Percentiles rank a stretch among this genome's conserved stretches.
phyloP scores from a whole-genome alignment of 129 eudicot species.

The Saussurea involucrata region DNA sequence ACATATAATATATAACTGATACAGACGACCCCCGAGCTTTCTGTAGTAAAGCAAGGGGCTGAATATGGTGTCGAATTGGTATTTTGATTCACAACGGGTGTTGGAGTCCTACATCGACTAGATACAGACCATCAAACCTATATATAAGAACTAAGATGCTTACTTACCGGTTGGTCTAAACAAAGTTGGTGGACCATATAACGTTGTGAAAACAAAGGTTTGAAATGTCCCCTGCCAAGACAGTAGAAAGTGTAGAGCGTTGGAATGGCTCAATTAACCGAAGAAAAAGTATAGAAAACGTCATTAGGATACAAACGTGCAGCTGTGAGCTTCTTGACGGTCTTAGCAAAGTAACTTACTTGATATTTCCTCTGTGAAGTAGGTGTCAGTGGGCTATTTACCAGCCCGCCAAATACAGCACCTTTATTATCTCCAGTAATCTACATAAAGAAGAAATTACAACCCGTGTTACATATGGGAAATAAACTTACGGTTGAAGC shows the following conservation, averaged over 20 bases:
- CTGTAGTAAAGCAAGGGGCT: too few relatives aligned
- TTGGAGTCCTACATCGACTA: background rate
- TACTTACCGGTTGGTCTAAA: slow-evolving; percentile 78
- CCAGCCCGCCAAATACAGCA: slow-evolving; percentile 77
- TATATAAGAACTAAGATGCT: background rate
- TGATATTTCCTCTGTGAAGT: slow-evolving; percentile 74
- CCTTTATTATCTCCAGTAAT: slow-evolving; percentile 81
- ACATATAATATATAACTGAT: background rate
- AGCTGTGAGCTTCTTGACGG: background rate
- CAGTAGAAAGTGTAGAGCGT: background rate
- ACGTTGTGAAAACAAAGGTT: slow-evolving; percentile 81
- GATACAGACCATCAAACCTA: background rate
- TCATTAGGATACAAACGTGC: background rate
- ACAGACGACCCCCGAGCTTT: too few relatives aligned
- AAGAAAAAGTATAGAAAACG: background rate
- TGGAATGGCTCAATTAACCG: background rate
- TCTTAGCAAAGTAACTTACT: slow-evolving; percentile 36
- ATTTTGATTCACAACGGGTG: too few relatives aligned
- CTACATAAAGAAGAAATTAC: slow-evolving; percentile 31
- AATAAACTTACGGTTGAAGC: background rate
- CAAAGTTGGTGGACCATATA: slow-evolving; percentile 78
- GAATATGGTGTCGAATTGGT: too few relatives aligned
- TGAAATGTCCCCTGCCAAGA: slow-evolving; percentile 64
- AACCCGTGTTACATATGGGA: background rate
- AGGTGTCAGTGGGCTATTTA: slow-evolving; percentile 67